Evolutionary conservation across 805 yeast species (phyloP), one percentile per base, ranked within the genome.

Genomic region (Myxozyma sirexii): DNA sequence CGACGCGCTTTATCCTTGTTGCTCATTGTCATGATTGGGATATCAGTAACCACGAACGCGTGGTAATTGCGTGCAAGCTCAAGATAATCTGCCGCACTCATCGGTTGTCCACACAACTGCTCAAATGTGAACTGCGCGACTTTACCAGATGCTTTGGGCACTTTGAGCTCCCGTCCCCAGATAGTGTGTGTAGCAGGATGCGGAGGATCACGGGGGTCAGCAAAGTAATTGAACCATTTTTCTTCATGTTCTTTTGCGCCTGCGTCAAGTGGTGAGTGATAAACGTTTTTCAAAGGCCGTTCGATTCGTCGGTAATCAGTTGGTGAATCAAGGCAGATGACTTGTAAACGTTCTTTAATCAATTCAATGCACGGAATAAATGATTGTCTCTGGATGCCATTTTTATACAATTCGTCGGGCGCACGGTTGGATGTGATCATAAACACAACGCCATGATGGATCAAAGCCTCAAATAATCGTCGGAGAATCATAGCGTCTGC

Each of bases 401-500:
- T 91, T 68, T 88, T 84, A 77, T 94, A 94, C 57, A 94, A 79
- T 64, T 91, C 97, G 72, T 88, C 94, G 0, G 99, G 99, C 0
- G 92, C 92, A 68, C 99, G 83, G 74, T 94, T 94, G 6, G 97
- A 90, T 1, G 99, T 94, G 27, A 97, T 92, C 77, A 94, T 92
- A 8, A 94, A 75, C 1, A 92, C 85, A 23, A 92, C 85, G 0
- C 98, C 98, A 69, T 87, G 87, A 54, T 86, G 82, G 38, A 72
- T 67, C 44, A 74, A 54, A 0, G 85, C 83, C 47, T 87, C 82
- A 57, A 92, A 75, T 41, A 92, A 76, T 52, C 97, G 79, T 64
- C 99, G 82, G 44, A 94, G 78, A 35, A 94, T 79, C 98, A 94
- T 94, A 1, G 99, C 99, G 74, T 94, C 99, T 0, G 98, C 99